Evolutionary conservation across 2,329 filamentous ascomycete genomes (phyloP), one percentile per base, ranked within the genome.

Genomic region (Phaeosphaeria sp.): DNA sequence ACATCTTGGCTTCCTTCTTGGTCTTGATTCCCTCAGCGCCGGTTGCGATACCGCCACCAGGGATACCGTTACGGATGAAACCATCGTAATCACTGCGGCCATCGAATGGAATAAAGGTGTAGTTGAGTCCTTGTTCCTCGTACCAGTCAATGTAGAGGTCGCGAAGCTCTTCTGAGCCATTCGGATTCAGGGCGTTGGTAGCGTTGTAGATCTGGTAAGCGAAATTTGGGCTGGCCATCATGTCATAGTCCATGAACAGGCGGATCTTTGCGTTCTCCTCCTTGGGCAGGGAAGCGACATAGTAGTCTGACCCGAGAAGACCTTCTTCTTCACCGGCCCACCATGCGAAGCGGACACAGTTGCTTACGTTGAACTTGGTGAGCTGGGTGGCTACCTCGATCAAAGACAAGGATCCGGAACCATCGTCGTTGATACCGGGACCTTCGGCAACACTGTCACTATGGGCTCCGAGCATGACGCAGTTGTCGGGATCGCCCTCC

Each of bases 201-300:
- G 75, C 72, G 55, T 79, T 77, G 65, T 79, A 79, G 55, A 79
- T 74, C 42, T 75, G 75, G 59, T 77, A 77, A 2, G 76, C 71
- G 50, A 75, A 78, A 62, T 79, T 78, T 15, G 77, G 77, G 24
- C 63, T 69, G 15, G 68, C 77, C 69, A 79, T 77, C 78, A 80
- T 80, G 58, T 80, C 78, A 65, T 79, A 80, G 61, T 80, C 77
- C 70, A 80, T 78, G 65, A 79, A 79, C 17, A 78, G 69, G 25
- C 76, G 72, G 46, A 80, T 77, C 65, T 78, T 78, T 56, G 67
- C 57, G 56, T 77, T 76, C 57, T 79, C 77, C 17, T 67, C 65
- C 9, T 72, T 62, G 0, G 75, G 63, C 13, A 78, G 66, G 22
- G 66, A 62, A 27, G 66, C 62, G 21, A 78, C 76, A 52, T 79